A percentile compares a stretch with the other conserved stretches of the same genome.
These are phyloP conservation scores for Suillus fuscotomentosus DNA, from an alignment of 768 basidiomycete genomes.

Conservation along the genomic window DNA sequence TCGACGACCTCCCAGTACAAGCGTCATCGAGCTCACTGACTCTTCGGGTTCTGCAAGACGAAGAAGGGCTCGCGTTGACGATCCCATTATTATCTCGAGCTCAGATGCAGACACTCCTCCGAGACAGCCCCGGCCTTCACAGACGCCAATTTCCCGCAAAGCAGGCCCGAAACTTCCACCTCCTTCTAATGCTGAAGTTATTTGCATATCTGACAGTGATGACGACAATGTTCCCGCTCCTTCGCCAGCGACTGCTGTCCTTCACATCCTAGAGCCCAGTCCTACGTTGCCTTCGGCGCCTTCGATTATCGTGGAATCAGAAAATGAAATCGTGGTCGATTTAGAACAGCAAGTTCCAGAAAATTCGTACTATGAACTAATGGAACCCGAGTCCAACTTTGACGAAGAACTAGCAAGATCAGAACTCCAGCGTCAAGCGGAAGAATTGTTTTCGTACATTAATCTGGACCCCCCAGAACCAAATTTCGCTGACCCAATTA, in stretches of 20 bases:
- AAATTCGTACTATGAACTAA: not conserved
- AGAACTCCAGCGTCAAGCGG: constrained; percentile 2
- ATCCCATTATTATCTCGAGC: constrained; percentile 26
- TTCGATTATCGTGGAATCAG: not conserved
- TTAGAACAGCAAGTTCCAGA: not conserved
- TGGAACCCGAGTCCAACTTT: not conserved
- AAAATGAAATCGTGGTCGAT: not conserved
- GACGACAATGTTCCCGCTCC: constrained; percentile 4
- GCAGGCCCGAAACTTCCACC: constrained; percentile 5
- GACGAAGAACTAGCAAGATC: not conserved
- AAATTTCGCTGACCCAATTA: not conserved
- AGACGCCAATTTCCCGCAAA: not conserved
- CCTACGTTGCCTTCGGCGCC: not conserved
- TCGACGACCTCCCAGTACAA: constrained; percentile 8
- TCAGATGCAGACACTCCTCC: constrained; percentile 17
- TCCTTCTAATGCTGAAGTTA: constrained; percentile 21
- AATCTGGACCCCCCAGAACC: not conserved
- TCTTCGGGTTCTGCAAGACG: constrained; percentile 15
- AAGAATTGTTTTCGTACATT: not conserved
- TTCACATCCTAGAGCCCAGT: not conserved
- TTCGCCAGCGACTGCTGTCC: not conserved
- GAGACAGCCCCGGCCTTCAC: constrained; percentile 1
- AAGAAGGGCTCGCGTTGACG: not conserved
- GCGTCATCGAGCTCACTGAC: constrained; percentile 22
- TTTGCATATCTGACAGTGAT: constrained; percentile 29